Conservation (phyloP, 495 filamentous ascomycete species). For the Pseudomonodictys pantanalensis region DNA sequence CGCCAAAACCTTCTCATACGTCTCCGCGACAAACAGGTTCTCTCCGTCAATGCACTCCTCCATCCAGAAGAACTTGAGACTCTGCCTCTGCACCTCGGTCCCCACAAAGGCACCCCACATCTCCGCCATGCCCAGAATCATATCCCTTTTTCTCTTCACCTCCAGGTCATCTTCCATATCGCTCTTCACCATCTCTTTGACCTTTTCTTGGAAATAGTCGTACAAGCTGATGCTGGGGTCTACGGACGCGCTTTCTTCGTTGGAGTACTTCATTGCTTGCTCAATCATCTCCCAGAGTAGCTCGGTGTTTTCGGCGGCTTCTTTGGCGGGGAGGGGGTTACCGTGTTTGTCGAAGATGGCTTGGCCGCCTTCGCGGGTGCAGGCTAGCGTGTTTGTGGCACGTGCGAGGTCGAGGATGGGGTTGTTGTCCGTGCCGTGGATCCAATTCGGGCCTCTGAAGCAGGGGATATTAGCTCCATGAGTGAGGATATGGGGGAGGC, state of each 20-base stretch:
- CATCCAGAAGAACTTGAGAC: conserved; percentile 89
- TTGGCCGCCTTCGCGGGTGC: conserved; percentile 57
- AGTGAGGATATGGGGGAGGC: conserved; percentile 3
- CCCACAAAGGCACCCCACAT: conserved; percentile 91
- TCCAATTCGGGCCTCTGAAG: conserved; percentile 85
- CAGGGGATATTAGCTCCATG: conserved; percentile 12
- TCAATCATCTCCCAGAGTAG: conserved; percentile 77
- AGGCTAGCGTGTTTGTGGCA: conserved; percentile 59
- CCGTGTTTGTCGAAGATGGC: conserved; percentile 65
- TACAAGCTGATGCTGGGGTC: conserved; percentile 64
- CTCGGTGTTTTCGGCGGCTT: conserved; percentile 54
- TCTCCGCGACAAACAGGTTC: conserved; percentile 84
- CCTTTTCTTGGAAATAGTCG: conserved; percentile 70
- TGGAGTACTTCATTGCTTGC: conserved; percentile 77
- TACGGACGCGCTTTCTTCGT: conserved; percentile 62
- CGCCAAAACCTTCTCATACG: conserved; percentile 73
- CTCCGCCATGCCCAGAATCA: conserved; percentile 64
- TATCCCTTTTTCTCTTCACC: conserved; percentile 44
- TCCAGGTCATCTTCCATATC: conserved; percentile 52
- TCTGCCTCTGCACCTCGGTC: conserved; percentile 70
- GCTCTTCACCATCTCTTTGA: conserved; percentile 40
- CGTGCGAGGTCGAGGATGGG: conserved; percentile 78
- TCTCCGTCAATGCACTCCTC: conserved; percentile 93
- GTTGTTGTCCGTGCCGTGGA: conserved; percentile 82
- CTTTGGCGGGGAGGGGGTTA: conserved; percentile 49